These are phyloP conservation scores for Decorospora gaudefroyi DNA, from an alignment of 2,329 filamentous ascomycete genomes.

Conservation along the genomic window DNA sequence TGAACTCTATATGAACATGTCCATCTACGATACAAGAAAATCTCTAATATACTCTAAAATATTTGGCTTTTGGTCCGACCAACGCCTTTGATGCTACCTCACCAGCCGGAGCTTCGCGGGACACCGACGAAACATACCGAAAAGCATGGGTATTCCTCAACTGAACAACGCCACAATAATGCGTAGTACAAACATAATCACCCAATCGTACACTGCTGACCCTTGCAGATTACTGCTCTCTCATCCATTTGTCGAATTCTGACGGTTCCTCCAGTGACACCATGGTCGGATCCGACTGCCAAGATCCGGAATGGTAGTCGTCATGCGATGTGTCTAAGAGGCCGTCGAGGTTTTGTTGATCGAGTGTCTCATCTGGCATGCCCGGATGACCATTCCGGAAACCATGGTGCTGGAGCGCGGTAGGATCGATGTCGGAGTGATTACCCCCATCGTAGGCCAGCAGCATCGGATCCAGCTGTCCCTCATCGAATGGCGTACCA, in stretches of 20 bases:
- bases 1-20: conserved; percentile 6
- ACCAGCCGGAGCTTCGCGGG: not conserved
- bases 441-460: conserved; percentile 40
- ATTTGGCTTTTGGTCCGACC: conserved; percentile 3
- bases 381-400: conserved; percentile 40
- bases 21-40: conserved; percentile 11
- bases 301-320: conserved; percentile 41
- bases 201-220: conserved; percentile 5
- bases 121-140: conserved; percentile 1
- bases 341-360: conserved; percentile 36
- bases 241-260: conserved; percentile 56
- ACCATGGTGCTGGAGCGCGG: conserved; percentile 29
- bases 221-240: conserved; percentile 27
- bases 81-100: conserved; percentile 14
- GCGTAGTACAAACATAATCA: conserved; percentile 1
- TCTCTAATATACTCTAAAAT: conserved; percentile 11
- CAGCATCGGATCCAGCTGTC: conserved; percentile 51
- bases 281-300: conserved; percentile 45
- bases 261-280: conserved; percentile 48
- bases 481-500: conserved; percentile 42
- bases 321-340: conserved; percentile 34
- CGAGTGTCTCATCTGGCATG: conserved; percentile 38
- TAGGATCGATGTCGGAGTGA: conserved; percentile 27
- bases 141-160: conserved; percentile 2
- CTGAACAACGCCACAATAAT: conserved; percentile 8